Evolutionary conservation across 2,329 filamentous ascomycete genomes (phyloP), one percentile per base, ranked within the genome.

Genomic region (Calonectria ilicicola): DNA sequence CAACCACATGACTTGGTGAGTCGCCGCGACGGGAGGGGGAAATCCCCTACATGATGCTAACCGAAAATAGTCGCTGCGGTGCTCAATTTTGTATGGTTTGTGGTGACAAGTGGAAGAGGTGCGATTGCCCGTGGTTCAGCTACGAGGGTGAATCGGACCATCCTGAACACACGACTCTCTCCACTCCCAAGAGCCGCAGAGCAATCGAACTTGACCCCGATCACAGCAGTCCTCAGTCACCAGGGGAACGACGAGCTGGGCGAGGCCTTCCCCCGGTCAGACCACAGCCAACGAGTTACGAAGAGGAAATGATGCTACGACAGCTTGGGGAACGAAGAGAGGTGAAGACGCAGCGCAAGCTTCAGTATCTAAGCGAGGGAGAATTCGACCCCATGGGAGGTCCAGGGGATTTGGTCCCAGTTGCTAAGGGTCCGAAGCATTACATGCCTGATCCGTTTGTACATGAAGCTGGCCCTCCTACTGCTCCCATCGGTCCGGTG

Each of bases 51-150:
- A 21, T 60, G 12, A 46, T 70, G 29, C 75, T 81, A 65, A 78
- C 51, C 17, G 9, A 35, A 77, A 70, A 60, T 67, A 92, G 93
- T 82, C 93, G 92, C 68, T 98, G 95, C 80, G 93, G 91, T 67
- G 94, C 94, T 32, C 90, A 97, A 78, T 97, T 97, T 80, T 98
- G 95, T 84, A 95, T 97, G 90, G 89, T 94, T 29, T 98, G 95
- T 81, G 95, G 94, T 26, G 81, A 87, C 38, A 93, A 93, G 78
- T 97, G 95, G 95, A 96, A 95, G 84, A 92, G 88, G 1, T 98
- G 95, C 80, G 91, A 94, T 66, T 98, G 95, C 76, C 93, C 94
- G 0, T 94, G 92, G 91, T 95, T 96, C 86, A 94, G 92, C 80
- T 90, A 92, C 78, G 88, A 91, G 4, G 81, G 85, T 6, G 90